Evolutionary conservation across 176 grass and related monocot genomes (phyloP).

Genomic region (Phoenix dactylifera): DNA sequence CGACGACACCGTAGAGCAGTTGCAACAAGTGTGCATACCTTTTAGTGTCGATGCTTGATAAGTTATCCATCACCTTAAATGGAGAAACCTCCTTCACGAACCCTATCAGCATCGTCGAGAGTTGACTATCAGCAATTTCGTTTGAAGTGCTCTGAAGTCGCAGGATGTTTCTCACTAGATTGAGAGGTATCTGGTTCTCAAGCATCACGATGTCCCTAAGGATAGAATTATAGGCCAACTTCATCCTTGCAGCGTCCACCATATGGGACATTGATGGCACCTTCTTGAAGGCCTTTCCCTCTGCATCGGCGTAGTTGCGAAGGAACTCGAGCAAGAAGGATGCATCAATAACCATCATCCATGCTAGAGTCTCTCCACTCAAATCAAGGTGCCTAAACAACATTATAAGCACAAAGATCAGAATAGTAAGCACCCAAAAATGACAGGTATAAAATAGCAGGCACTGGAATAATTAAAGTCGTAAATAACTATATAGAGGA

Average conservation of each 20-base stretch:
- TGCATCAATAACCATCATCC: conserved; percentile 78
- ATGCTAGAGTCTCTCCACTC: conserved; percentile 62
- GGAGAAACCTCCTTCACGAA: conserved; percentile 63
- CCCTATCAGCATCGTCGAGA: conserved; percentile 52
- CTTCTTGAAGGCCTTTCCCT: conserved; percentile 27
- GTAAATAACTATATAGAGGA: too few species aligned
- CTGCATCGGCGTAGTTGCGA: conserved; percentile 36
- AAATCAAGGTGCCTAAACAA: conserved; percentile 56
- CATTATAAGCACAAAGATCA: too few species aligned
- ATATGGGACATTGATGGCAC: conserved; percentile 71
- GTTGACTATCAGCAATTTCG: conserved; percentile 29
- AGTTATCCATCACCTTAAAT: conserved; percentile 52
- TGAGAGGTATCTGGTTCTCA: conserved; percentile 80
- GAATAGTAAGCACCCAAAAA: too few species aligned
- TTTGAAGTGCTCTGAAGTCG: conserved; percentile 34
- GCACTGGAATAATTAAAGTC: too few species aligned
- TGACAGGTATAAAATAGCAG: too few species aligned
- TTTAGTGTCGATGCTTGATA: conserved; percentile 38
- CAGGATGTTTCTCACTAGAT: conserved; percentile 51
- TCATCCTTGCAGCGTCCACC: conserved; percentile 60
- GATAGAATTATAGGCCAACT: conserved; percentile 50
- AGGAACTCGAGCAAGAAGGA: conserved; percentile 86
- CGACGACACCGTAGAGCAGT: conserved; percentile 51
- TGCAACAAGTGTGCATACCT: conserved; percentile 64
- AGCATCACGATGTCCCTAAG: conserved; percentile 79